Percentiles rank a stretch among this genome's conserved stretches.
Conservation (phyloP, 345 rosid species). For the Eucalyptus viminalis region DNA sequence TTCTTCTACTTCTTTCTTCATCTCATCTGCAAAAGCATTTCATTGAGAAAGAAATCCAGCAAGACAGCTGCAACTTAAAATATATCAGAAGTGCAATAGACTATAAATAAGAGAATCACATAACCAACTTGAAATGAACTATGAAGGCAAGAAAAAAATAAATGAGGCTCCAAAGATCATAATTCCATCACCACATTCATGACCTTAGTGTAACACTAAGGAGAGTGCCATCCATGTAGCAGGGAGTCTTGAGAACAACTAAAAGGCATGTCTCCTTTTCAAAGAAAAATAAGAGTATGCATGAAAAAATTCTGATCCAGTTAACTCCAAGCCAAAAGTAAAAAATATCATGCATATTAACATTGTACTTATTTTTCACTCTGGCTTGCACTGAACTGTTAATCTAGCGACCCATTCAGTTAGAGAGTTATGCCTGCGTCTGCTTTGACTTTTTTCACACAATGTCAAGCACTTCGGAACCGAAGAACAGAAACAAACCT, state of each 20-base stretch:
- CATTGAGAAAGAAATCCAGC: neutral
- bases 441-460: neutral
- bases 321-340: neutral
- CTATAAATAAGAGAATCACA: neutral
- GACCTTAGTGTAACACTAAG: neutral
- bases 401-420: neutral
- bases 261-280: neutral
- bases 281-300: neutral
- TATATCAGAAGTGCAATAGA: neutral
- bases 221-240: neutral
- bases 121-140: neutral
- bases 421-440: neutral
- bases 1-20: constrained; percentile 71
- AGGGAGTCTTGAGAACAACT: neutral
- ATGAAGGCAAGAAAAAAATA: neutral
- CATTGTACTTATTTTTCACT: neutral
- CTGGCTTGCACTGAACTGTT: neutral
- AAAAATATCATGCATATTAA: neutral
- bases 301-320: neutral
- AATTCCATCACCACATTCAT: neutral
- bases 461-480: neutral
- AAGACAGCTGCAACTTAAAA: neutral
- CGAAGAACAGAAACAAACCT: constrained; percentile 14
- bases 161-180: neutral
- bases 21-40: constrained; percentile 35